Percentiles rank a stretch among this genome's conserved stretches.
These are phyloP conservation scores for Phialocephala subalpina DNA, from an alignment of 2,329 filamentous ascomycete species.

Conservation along the genomic window DNA sequence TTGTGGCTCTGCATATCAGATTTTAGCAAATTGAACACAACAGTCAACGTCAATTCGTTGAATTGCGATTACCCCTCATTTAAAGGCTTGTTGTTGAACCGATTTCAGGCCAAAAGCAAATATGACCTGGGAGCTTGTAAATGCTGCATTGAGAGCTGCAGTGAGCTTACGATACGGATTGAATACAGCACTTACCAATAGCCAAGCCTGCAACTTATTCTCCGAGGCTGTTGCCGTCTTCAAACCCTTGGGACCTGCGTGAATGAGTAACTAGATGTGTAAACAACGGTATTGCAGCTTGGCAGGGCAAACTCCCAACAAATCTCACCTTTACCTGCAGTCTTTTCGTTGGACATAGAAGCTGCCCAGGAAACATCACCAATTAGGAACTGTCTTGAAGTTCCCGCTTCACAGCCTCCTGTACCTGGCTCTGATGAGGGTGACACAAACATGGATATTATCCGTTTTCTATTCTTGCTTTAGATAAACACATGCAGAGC, in stretches of 20 bases:
- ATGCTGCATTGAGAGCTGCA: neutral
- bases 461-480: conserved; percentile 10
- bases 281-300: conserved; percentile 10
- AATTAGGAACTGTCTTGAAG: neutral
- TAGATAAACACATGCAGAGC: conserved; percentile 13
- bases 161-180: neutral
- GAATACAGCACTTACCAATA: neutral
- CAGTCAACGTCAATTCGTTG: neutral
- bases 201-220: neutral
- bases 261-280: conserved; percentile 1
- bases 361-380: neutral
- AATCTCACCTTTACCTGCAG: neutral
- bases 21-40: neutral
- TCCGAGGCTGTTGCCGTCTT: neutral
- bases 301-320: conserved; percentile 1
- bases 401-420: neutral
- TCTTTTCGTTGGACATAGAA: neutral
- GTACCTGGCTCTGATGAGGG: neutral
- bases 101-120: neutral
- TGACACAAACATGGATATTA: conserved; percentile 5
- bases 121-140: neutral
- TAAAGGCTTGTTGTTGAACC: neutral
- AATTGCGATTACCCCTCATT: neutral
- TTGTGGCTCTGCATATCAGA: neutral
- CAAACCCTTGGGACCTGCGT: neutral